Base-by-base conservation (phyloP, 164 flowering plant species). In the Berberis thunbergii region DNA sequence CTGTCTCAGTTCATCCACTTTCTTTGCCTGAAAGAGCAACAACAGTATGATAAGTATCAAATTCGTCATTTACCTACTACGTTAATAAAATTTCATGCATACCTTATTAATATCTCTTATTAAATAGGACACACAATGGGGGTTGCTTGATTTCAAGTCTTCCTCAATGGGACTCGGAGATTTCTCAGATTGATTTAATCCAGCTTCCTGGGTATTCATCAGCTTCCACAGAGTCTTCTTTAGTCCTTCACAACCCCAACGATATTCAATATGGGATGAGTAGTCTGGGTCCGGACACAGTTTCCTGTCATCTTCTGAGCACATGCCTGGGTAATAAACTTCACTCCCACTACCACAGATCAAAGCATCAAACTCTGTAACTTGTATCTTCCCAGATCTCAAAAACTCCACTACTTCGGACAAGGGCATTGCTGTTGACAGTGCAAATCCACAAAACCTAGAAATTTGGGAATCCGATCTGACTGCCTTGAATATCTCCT, bases 341-440 rank as follows among this genome's bases (percentile, higher is more conserved):
- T 87, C 93, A 74, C 98, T 84, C 10, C 98, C 98, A 72, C 98
- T 89, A 65, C 91, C 81, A 71, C 96, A 89, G 13, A 89, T 81
- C 72, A 92, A 75, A 57, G 88, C 95, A 76, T 92, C 98, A 70
- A 92, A 92, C 52, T 89, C 98, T 41, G 67, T 85, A 6, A 71
- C 78, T 45, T 84, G 85, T 49, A 89, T 70, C 42, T 81, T 77
- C 55, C 83, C 89, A 1, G 84, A 75, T 62, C 74, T 79, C 69
- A 89, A 70, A 55, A 92, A 80, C 41, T 78, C 74, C 1, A 73
- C 40, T 26, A 83, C 78, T 56, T 87, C 95, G 0, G 76, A 69
- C 48, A 89, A 12, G 2, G 96, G 84, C 98, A 92, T 83, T n/a
- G 98, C 91, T 12, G 98, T 92, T 9, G 88, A 85, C 41, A 92